Percentiles rank a stretch among this genome's conserved stretches.
phyloP scores from a whole-genome alignment of 345 rosid genomes.

The Linum usitatissimum region DNA sequence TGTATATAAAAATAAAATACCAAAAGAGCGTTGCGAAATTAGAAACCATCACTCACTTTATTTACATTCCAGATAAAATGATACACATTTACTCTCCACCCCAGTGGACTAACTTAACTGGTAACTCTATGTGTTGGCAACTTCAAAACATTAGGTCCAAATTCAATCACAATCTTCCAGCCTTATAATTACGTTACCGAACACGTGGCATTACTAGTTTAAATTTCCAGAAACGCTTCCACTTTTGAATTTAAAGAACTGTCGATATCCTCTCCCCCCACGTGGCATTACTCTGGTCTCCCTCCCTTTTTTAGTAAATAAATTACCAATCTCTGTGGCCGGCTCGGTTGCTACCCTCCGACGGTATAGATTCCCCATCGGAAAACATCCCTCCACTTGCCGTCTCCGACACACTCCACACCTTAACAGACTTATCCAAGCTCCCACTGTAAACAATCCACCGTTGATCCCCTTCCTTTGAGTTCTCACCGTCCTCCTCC shows the following conservation, averaged over 20 bases:
- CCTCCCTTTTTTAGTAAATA: too few species aligned
- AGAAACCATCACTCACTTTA: too few species aligned
- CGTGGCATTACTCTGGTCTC: neutral
- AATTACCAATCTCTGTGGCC: neutral
- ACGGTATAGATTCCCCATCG: slow-evolving; percentile 26
- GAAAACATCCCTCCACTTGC: slow-evolving; percentile 26
- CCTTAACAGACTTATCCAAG: slow-evolving; percentile 85
- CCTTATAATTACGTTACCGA: neutral
- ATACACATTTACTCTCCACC: too few species aligned
- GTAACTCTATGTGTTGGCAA: too few species aligned
- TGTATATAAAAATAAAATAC: too few species aligned
- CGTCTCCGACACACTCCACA: slow-evolving; percentile 75
- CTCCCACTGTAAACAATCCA: slow-evolving; percentile 92
- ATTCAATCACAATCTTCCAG: too few species aligned
- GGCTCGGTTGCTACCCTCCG: slow-evolving; percentile 18
- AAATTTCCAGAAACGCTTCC: neutral
- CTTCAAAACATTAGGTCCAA: too few species aligned
- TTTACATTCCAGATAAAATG: too few species aligned
- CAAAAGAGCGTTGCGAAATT: too few species aligned
- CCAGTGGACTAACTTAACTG: too few species aligned
- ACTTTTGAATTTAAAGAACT: neutral
- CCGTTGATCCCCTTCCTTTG: slow-evolving; percentile 29
- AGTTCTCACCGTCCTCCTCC: slow-evolving; percentile 47
- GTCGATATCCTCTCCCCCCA: neutral
- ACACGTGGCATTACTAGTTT: too few species aligned